Evolutionary conservation across 139 green algal species (phyloP), one percentile per base, ranked within the genome.

Genomic region (Haematococcus lacustris): DNA sequence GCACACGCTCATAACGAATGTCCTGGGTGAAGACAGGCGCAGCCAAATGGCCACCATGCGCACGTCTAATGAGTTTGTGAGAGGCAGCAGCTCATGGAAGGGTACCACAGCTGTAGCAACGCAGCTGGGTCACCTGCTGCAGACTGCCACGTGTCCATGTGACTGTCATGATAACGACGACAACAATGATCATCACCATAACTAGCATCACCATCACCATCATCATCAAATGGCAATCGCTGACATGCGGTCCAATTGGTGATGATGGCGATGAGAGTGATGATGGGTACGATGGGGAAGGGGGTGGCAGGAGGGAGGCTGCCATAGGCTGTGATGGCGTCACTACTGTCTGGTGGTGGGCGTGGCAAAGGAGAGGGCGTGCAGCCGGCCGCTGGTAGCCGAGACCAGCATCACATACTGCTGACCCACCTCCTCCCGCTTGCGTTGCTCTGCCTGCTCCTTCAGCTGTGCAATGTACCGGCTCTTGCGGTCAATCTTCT

Each of bases 401-500:
- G 57, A 30, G 57, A 33, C 9, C 17, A 7, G 57, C 57, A 30
- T 30, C 47, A 70, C 2, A 30, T n/a, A 25, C 35, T 40, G 5
- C 35, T 2, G n/a, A 39, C 47, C 17, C 21, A 71, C 89, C 74
- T 95, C 82, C 74, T 97, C 93, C 17, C 74, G 69, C 77, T 98
- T 90, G 3, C 93, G 80, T 61, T 89, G 74, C 79, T 97, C 84
- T 28, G 91, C 79, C 73, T 93, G 95, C 34, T 95, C 86, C 62
- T 80, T 68, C 37, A 86, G 63, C 30, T 61, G 69, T 2, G 79
- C 71, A 3, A 86, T 86, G 68, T 86, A 87, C 50, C 76, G 74
- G 59, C 71, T 82, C 61, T 86, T 68, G 3, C 74, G 64, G 1
- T 69, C 51, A 30, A 72, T 63, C 65, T 81, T 74, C 32, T 88